phyloP scores from a whole-genome alignment of 2,329 filamentous ascomycete genomes.

The Lachnellula subtilissima region DNA sequence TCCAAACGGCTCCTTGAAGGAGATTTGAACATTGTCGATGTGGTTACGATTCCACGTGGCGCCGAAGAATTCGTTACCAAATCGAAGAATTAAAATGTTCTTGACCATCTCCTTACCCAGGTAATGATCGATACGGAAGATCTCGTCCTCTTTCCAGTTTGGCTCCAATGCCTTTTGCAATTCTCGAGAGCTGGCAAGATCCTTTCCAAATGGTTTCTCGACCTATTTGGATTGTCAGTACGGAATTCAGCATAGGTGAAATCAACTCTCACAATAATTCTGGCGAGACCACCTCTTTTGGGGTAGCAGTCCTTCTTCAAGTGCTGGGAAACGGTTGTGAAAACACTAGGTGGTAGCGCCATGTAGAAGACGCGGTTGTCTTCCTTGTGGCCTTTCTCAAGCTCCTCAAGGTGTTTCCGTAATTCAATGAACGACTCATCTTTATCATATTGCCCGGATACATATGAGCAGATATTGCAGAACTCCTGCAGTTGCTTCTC shows the following conservation, averaged over 20 bases:
- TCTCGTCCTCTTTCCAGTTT: constrained; percentile 97
- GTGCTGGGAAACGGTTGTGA: constrained; percentile 95
- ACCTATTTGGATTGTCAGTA: constrained; percentile 52
- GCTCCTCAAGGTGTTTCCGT: constrained; percentile 76
- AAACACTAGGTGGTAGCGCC: constrained; percentile 95
- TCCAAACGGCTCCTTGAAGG: constrained; percentile 99
- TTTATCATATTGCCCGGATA: constrained; percentile 96
- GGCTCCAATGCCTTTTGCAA: constrained; percentile 92
- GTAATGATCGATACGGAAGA: constrained; percentile 99
- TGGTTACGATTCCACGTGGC: constrained; percentile 99
- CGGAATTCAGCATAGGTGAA: neutral
- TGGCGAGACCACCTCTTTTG: constrained; percentile 71
- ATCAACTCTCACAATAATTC: constrained; percentile 73
- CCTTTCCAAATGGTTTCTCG: constrained; percentile 99
- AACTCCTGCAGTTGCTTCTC: constrained; percentile 94
- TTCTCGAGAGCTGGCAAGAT: constrained; percentile 87
- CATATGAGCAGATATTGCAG: constrained; percentile 80
- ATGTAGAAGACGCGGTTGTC: constrained; percentile 97
- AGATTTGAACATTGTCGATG: constrained; percentile 98
- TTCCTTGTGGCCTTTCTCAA: constrained; percentile 78
- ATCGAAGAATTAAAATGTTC: constrained; percentile 96
- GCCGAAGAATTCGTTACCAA: constrained; percentile 97
- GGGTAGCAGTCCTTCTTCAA: constrained; percentile 98
- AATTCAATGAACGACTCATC: constrained; percentile 89
- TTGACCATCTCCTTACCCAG: constrained; percentile 99